Evolutionary conservation across 2,329 filamentous ascomycete species (phyloP), one percentile per base, ranked within the genome.

Genomic region (Fusarium sp.): DNA sequence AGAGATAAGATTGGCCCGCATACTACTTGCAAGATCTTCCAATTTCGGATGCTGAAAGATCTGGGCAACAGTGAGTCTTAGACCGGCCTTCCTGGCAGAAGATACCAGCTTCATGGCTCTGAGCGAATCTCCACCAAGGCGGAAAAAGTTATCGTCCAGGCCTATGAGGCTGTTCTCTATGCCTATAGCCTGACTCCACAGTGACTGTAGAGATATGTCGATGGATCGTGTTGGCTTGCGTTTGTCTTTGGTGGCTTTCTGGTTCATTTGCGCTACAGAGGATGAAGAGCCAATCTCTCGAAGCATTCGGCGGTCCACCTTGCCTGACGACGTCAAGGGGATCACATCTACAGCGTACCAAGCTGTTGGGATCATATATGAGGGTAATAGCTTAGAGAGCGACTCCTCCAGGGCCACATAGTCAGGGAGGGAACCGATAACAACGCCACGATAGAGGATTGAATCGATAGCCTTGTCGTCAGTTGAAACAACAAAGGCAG

Each of bases 111-210:
- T 62, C 58, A 65, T 65, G 4, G 62, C 62, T 9, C 42, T 42
- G 4, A 65, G 18, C 20, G 62, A 65, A 43, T 65, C 58, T 3
- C 62, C 62, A n/a, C 62, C 62, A 4, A 65, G 45, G 23, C 48
- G 48, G 49, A 65, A 65, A 31, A 65, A 62, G 21, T 27, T 51
- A 17, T 65, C 58, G 21, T 62, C 53, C 4, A 65, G 42, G 3
- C 62, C 58, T 20, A 65, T 62, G 17, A 6, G 27, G 7, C 9
- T 18, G 11, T 15, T 8, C 2, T 58, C 62, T 4, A 65, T 36
- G 20, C 48, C 27, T 7, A 65, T 35, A 3, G 54, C 35, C 10
- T 58, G 27, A 4, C 33, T 18, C 49, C 58, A 65, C 6, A 62
- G 29, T 17, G 33, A 43, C 20, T 58, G 49, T 6, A 58, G 21